A percentile compares a stretch with the other conserved stretches of the same genome.
Conservation (phyloP, 306 rosid genomes). For the Trifolium dubium region DNA sequence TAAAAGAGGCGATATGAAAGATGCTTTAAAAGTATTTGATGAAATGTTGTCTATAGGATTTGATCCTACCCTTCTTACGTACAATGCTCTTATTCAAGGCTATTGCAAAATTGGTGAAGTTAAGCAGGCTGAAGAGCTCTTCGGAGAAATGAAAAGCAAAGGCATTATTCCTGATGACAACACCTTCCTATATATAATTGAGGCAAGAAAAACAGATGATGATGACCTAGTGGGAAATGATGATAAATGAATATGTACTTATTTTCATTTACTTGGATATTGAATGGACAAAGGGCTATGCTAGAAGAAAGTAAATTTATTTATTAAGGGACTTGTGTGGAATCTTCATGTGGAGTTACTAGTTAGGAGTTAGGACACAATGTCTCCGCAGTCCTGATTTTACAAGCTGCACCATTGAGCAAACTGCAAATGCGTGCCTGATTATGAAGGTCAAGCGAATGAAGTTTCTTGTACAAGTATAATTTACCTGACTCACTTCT, state of each 20-base stretch:
- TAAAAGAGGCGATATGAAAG: conserved; percentile 72
- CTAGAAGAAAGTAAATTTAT: conserved; percentile 30
- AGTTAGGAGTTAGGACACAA: conserved; percentile 27
- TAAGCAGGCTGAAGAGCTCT: conserved; percentile 81
- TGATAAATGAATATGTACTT: conserved; percentile 45
- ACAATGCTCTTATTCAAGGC: conserved; percentile 85
- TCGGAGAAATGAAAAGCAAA: conserved; percentile 73
- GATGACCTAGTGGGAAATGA: conserved; percentile 47
- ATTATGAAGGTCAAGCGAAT: conserved; percentile 30
- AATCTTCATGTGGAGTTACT: conserved; percentile 1
- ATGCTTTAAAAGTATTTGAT: conserved; percentile 75
- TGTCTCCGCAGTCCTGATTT: conserved; percentile 29
- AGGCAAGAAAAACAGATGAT: conserved; percentile 55
- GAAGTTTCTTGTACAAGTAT: conserved; percentile 32
- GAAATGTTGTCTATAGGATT: conserved; percentile 80
- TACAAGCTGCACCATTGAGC: conserved; percentile 27
- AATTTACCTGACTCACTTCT: conserved; percentile 21
- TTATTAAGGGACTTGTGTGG: conserved; percentile 24
- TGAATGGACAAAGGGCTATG: conserved; percentile 20
- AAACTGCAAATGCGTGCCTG: neutral
- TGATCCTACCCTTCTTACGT: conserved; percentile 85
- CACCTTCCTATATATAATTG: conserved; percentile 69
- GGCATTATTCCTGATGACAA: conserved; percentile 82
- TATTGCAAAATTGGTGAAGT: conserved; percentile 73
- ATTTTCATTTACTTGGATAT: conserved; percentile 35